Percentiles rank a stretch among this genome's conserved stretches.
Evolutionary conservation across 148 eudicot genomes (phyloP).

Genomic region (Rhododendron ovatum): DNA sequence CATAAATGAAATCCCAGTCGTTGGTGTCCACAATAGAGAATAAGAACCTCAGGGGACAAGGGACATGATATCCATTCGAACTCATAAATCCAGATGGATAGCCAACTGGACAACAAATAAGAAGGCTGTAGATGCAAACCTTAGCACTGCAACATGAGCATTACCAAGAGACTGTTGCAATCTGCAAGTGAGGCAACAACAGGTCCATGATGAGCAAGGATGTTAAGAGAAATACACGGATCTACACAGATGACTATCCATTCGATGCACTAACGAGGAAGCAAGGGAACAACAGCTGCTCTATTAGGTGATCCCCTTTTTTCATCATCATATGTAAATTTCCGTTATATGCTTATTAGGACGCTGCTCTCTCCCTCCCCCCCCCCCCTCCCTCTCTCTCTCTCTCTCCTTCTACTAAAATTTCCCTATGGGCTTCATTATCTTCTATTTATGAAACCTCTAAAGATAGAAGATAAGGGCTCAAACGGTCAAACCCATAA

Average conservation of each 20-base stretch:
- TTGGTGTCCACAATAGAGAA: not conserved
- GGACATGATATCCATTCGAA: not conserved
- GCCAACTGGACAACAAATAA: not conserved
- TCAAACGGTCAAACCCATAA: slow-evolving; percentile 19
- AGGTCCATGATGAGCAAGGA: slow-evolving; percentile 10
- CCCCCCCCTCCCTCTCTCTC: no score
- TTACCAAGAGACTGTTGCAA: slow-evolving; percentile 10
- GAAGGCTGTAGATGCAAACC: slow-evolving; percentile 14
- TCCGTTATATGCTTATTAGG: no score
- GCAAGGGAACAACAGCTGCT: not conserved
- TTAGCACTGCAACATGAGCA: slow-evolving; percentile 6
- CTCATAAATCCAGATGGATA: not conserved
- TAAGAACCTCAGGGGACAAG: not conserved
- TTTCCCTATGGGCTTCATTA: slow-evolving; percentile 14
- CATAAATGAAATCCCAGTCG: not conserved
- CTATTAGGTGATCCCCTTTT: not conserved
- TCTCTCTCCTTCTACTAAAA: not conserved
- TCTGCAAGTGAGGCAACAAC: slow-evolving; percentile 9
- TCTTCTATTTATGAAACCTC: slow-evolving; percentile 17
- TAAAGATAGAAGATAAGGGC: slow-evolving; percentile 19
- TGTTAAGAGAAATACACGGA: not conserved
- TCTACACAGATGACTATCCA: not conserved
- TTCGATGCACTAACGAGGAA: not conserved
- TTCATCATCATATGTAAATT: not conserved
- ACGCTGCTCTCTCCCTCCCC: no score